Evolutionary conservation across 306 rosid genomes (phyloP).

Genomic region (Rubus idaeus): DNA sequence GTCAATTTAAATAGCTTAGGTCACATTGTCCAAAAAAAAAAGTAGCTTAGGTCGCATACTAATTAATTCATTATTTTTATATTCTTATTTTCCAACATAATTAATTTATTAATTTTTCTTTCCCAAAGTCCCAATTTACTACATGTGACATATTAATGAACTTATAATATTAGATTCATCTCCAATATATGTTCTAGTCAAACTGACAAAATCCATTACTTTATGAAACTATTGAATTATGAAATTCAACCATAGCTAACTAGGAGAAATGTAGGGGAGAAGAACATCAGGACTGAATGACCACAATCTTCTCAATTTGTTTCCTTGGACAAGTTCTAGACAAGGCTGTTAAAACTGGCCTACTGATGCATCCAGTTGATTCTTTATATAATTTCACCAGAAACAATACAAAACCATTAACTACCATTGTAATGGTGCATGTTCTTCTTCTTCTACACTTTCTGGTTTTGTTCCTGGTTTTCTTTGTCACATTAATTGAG

Average conservation of each 20-base stretch:
- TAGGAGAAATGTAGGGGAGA: constrained; percentile 8
- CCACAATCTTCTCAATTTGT: neutral
- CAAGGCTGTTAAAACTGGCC: constrained; percentile 10
- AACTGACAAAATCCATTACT: neutral
- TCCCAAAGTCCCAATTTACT: neutral
- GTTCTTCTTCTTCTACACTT: constrained; percentile 1
- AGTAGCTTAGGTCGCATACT: neutral
- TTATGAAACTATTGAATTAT: neutral
- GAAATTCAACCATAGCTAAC: neutral
- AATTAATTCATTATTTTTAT: neutral
- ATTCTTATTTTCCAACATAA: too few species aligned
- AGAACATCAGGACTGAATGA: neutral
- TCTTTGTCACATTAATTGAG: constrained; percentile 3
- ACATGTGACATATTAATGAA: neutral
- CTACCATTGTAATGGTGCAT: neutral
- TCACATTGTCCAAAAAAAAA: too few species aligned
- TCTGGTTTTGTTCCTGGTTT: neutral
- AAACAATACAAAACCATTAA: constrained; percentile 2
- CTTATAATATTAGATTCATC: neutral
- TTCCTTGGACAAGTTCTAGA: constrained; percentile 4
- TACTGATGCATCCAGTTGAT: constrained; percentile 6
- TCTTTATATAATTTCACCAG: neutral
- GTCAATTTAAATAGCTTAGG: neutral
- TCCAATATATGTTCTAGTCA: neutral
- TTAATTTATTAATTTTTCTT: neutral